Conservation (phyloP, 371 early-diverging fungal species). For the Apophysomyces variabilis region DNA sequence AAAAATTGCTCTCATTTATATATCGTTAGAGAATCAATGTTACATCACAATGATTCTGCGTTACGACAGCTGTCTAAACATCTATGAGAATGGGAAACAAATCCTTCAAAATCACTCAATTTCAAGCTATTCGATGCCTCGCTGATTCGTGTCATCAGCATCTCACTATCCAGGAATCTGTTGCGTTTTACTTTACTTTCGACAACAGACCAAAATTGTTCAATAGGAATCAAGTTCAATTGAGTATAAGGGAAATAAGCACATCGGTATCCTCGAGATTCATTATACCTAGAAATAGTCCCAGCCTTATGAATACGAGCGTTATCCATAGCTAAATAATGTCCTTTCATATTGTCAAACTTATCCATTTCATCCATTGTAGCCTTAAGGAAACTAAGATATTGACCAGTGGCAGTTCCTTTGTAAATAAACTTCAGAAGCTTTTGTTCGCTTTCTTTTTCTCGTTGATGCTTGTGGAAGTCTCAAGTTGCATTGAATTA, state of each 20-base stretch:
- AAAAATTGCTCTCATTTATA: background rate
- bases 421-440: constrained; percentile 3
- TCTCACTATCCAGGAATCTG: background rate
- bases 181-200: constrained; percentile 15
- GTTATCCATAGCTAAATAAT: constrained; percentile 4
- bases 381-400: constrained; percentile 18
- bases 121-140: background rate
- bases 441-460: constrained; percentile 16
- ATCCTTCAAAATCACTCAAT: constrained; percentile 7
- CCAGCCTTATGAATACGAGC: constrained; percentile 21
- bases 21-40: constrained; percentile 15
- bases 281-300: constrained; percentile 20
- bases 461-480: constrained; percentile 14
- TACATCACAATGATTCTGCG: background rate
- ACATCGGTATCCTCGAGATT: constrained; percentile 10
- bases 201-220: constrained; percentile 16
- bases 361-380: constrained; percentile 28
- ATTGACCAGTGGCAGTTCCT: constrained; percentile 12
- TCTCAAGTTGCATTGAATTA: constrained; percentile 19
- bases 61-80: constrained; percentile 15
- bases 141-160: background rate
- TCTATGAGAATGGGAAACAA: constrained; percentile 16
- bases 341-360: constrained; percentile 25
- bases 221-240: constrained; percentile 18
- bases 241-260: constrained; percentile 1